Evolutionary conservation across 225 moss, liverwort and hornwort genomes (phyloP).

Genomic region (Sphagnum contortum): DNA sequence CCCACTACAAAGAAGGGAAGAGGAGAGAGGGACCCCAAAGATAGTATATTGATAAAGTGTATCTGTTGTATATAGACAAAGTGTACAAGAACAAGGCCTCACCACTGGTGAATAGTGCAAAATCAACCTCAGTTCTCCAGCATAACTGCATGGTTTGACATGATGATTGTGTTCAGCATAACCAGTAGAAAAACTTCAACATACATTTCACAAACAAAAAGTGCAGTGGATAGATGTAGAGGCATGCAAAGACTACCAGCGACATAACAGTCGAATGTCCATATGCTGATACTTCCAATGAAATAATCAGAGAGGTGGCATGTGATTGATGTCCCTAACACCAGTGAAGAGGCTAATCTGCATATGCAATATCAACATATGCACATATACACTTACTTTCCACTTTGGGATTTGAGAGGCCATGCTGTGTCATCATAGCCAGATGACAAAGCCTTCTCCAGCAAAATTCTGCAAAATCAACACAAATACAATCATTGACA

Average conservation of each 20-base stretch:
- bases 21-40: no score
- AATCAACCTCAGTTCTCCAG: conserved; percentile 71
- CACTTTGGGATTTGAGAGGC: conserved; percentile 36
- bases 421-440: conserved; percentile 76
- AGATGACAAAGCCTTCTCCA: conserved; percentile 47
- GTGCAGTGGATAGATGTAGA: background rate
- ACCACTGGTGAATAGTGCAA: conserved; percentile 42
- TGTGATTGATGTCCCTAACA: background rate
- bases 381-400: conserved; percentile 30
- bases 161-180: background rate
- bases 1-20: no score
- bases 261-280: no score
- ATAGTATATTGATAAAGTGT: no score
- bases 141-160: conserved; percentile 7
- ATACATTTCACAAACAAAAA: background rate
- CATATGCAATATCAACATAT: background rate
- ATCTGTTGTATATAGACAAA: no score
- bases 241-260: background rate
- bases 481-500: background rate
- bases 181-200: background rate
- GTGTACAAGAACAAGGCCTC: background rate
- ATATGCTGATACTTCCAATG: background rate
- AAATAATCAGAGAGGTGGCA: background rate
- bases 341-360: background rate
- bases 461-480: conserved; percentile 38